Percentiles rank a stretch among this genome's conserved stretches.
These are phyloP conservation scores for Monilinia vaccinii-corymbosi DNA, from an alignment of 2,329 filamentous ascomycete species.

Conservation along the genomic window DNA sequence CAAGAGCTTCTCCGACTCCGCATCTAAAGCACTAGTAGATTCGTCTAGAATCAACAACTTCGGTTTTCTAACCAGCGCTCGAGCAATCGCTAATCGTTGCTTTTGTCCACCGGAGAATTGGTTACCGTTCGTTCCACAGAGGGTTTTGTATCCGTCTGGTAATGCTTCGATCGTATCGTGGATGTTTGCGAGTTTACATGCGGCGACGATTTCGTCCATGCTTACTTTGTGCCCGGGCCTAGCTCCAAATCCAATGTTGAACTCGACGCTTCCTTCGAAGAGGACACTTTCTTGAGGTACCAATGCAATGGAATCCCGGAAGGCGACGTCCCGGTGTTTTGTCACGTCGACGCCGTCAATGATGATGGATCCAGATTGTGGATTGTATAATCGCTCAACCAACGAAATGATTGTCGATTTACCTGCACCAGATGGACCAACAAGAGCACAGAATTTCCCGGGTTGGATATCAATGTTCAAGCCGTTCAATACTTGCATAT, in stretches of 20 bases:
- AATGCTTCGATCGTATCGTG: slow-evolving; percentile 57
- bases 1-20: slow-evolving; percentile 56
- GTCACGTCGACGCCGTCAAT: slow-evolving; percentile 34
- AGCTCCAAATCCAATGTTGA: slow-evolving; percentile 48
- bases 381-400: slow-evolving; percentile 42
- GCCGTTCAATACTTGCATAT: slow-evolving; percentile 46
- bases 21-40: slow-evolving; percentile 70
- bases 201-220: slow-evolving; percentile 53
- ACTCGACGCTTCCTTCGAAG: slow-evolving; percentile 46
- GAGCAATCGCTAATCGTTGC: slow-evolving; percentile 68
- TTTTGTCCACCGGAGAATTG: slow-evolving; percentile 70
- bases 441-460: slow-evolving; percentile 53
- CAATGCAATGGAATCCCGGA: slow-evolving; percentile 44
- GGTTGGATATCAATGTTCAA: slow-evolving; percentile 48
- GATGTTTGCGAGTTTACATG: slow-evolving; percentile 54
- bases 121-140: slow-evolving; percentile 59
- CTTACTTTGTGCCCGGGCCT: slow-evolving; percentile 42
- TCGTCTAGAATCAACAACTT: slow-evolving; percentile 71
- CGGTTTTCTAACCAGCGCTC: slow-evolving; percentile 63
- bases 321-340: slow-evolving; percentile 34
- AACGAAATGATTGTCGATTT: slow-evolving; percentile 57
- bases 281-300: slow-evolving; percentile 51
- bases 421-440: slow-evolving; percentile 57
- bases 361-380: slow-evolving; percentile 22
- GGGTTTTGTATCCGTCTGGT: slow-evolving; percentile 57